Percentiles rank a stretch among this genome's conserved stretches.
Evolutionary conservation across 495 filamentous ascomycete species (phyloP).

Genomic region (Penicillium maclennaniae): DNA sequence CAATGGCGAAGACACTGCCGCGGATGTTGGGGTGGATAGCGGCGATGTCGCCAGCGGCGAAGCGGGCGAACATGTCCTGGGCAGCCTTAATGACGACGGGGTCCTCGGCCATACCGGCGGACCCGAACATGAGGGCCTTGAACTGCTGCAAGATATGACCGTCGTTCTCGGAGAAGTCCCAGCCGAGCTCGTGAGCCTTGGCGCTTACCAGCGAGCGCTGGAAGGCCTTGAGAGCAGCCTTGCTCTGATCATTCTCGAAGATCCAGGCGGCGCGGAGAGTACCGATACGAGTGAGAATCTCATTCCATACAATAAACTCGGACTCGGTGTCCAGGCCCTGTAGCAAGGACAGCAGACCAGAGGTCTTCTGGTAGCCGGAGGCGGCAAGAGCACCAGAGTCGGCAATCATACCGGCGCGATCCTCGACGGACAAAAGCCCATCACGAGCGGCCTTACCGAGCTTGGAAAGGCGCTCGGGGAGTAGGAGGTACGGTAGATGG

Average conservation of each 20-base stretch:
- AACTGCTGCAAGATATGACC: slow-evolving; percentile 87
- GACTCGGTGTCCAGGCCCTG: slow-evolving; percentile 78
- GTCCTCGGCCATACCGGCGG: slow-evolving; percentile 58
- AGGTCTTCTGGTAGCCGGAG: slow-evolving; percentile 90
- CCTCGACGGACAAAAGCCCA: slow-evolving; percentile 84
- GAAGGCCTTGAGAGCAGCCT: slow-evolving; percentile 76
- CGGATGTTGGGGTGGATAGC: slow-evolving; percentile 68
- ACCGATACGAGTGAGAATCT: slow-evolving; percentile 74
- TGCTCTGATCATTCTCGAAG: slow-evolving; percentile 73
- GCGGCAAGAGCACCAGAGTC: slow-evolving; percentile 88
- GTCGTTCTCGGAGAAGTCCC: slow-evolving; percentile 78
- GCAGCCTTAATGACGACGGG: slow-evolving; percentile 54
- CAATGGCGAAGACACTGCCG: slow-evolving; percentile 59
- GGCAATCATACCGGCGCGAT: slow-evolving; percentile 92
- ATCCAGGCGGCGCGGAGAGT: slow-evolving; percentile 78
- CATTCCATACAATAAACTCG: slow-evolving; percentile 92
- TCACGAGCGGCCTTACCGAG: slow-evolving; percentile 74
- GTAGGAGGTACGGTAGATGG: slow-evolving; percentile 63
- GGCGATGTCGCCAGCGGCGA: slow-evolving; percentile 51
- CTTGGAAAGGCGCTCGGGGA: slow-evolving; percentile 57
- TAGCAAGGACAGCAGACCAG: slow-evolving; percentile 78
- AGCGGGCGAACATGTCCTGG: slow-evolving; percentile 62
- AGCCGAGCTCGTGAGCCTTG: slow-evolving; percentile 82
- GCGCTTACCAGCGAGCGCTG: slow-evolving; percentile 67
- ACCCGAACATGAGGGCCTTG: slow-evolving; percentile 63